phyloP scores from a whole-genome alignment of 768 basidiomycete species.

The Xanthoconium purpureum region DNA sequence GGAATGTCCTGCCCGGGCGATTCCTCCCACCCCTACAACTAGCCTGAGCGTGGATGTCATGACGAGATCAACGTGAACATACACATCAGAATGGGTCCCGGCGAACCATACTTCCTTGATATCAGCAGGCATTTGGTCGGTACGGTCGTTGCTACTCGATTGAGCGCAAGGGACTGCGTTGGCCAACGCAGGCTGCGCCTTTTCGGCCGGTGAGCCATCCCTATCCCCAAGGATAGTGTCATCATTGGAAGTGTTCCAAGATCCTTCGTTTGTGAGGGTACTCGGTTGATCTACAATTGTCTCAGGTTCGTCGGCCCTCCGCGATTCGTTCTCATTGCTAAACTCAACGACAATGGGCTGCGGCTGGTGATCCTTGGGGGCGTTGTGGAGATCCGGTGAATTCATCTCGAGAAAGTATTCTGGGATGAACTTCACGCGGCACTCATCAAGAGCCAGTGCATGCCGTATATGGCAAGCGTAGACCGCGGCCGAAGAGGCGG shows the following conservation, averaged over 20 bases:
- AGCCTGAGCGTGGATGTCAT: background rate
- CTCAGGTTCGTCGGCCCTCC: background rate
- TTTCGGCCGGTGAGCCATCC: background rate
- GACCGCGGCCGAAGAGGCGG: slow-evolving; percentile 55
- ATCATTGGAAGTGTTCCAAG: background rate
- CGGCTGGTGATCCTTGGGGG: background rate
- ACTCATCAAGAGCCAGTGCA: slow-evolving; percentile 63
- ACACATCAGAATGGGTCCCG: slow-evolving; percentile 7
- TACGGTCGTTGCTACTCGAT: background rate
- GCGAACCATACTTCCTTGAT: slow-evolving; percentile 10
- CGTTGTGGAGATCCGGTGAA: background rate
- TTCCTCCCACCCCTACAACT: slow-evolving; percentile 2
- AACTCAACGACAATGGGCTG: background rate
- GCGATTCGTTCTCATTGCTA: background rate
- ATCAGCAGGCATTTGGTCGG: background rate
- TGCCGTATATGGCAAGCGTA: slow-evolving; percentile 61
- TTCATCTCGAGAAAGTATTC: slow-evolving; percentile 35
- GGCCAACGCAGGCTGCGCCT: background rate
- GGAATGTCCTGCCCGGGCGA: slow-evolving; percentile 1
- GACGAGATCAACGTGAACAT: background rate
- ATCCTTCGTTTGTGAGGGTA: background rate
- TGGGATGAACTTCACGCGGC: slow-evolving; percentile 56
- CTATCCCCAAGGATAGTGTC: background rate
- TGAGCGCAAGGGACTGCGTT: background rate
- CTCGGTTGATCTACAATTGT: background rate